Evolutionary conservation across 768 basidiomycete species (phyloP).

Genomic region (Leccinum variicolor): DNA sequence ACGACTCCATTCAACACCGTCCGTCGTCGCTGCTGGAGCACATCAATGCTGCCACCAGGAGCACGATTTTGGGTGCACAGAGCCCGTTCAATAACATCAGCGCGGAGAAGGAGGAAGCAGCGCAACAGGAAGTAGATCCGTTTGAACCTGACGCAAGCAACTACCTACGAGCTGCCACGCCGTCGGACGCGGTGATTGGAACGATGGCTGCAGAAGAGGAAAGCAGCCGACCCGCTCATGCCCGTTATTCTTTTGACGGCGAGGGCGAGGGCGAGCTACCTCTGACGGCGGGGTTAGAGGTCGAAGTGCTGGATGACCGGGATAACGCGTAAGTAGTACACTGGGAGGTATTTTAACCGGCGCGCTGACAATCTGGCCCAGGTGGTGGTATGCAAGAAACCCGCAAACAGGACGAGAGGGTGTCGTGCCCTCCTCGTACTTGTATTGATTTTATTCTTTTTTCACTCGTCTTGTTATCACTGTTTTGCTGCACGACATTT

Average conservation of each 20-base stretch:
- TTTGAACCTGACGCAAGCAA: slow-evolving; percentile 75
- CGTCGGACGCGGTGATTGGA: slow-evolving; percentile 66
- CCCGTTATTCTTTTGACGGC: slow-evolving; percentile 81
- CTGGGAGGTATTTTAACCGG: neutral
- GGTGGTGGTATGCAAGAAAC: slow-evolving; percentile 95
- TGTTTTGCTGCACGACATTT: slow-evolving; percentile 29
- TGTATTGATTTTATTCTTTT: slow-evolving; percentile 55
- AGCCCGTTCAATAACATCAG: slow-evolving; percentile 37
- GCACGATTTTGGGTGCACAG: slow-evolving; percentile 65
- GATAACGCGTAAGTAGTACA: slow-evolving; percentile 64
- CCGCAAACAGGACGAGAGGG: slow-evolving; percentile 77
- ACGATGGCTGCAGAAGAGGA: slow-evolving; percentile 60
- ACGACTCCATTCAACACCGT: slow-evolving; percentile 71
- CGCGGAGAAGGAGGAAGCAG: slow-evolving; percentile 52
- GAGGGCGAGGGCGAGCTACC: slow-evolving; percentile 75
- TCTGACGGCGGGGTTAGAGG: slow-evolving; percentile 62
- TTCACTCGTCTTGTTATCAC: slow-evolving; percentile 25
- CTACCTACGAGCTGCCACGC: slow-evolving; percentile 78
- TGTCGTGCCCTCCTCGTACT: slow-evolving; percentile 88
- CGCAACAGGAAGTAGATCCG: slow-evolving; percentile 47
- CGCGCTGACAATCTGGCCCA: slow-evolving; percentile 30
- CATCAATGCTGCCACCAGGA: slow-evolving; percentile 86
- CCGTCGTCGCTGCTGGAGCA: slow-evolving; percentile 88
- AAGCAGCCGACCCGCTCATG: slow-evolving; percentile 69
- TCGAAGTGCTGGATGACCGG: slow-evolving; percentile 76